A percentile compares a stretch with the other conserved stretches of the same genome.
phyloP scores from a whole-genome alignment of 1,139 yeast species.

The Kurtzmaniella natalensis region DNA sequence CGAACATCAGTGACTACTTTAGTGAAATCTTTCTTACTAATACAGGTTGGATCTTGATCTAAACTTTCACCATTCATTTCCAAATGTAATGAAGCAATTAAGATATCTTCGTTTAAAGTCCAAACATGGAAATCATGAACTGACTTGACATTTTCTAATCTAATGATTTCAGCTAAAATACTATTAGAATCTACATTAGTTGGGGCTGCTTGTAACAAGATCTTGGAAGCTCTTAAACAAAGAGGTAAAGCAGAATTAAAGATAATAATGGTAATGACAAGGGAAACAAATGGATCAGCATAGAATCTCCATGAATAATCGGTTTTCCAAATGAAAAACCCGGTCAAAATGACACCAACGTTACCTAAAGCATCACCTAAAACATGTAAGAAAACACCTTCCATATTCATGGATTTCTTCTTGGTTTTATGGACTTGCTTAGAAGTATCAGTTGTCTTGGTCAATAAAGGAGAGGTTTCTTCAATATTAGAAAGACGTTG shows the following conservation, averaged over 20 bases:
- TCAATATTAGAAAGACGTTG: constrained; percentile 17
- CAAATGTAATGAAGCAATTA: constrained; percentile 87
- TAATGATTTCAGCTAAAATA: constrained; percentile 63
- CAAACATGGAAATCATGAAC: constrained; percentile 96
- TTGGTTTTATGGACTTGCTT: constrained; percentile 18
- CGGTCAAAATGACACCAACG: constrained; percentile 87
- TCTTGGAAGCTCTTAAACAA: constrained; percentile 81
- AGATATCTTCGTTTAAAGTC: constrained; percentile 86
- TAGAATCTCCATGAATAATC: constrained; percentile 83
- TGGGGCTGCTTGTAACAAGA: constrained; percentile 90
- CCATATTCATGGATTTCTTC: constrained; percentile 82
- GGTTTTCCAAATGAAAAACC: constrained; percentile 90
- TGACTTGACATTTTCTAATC: constrained; percentile 70
- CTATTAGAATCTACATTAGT: constrained; percentile 70
- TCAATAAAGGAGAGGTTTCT: constrained; percentile 24
- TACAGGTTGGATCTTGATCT: constrained; percentile 18
- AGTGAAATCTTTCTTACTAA: constrained; percentile 48
- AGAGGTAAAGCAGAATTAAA: constrained; percentile 90
- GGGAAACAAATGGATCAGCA: constrained; percentile 81
- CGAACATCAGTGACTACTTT: constrained; percentile 74
- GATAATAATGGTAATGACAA: constrained; percentile 81
- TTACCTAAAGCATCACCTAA: constrained; percentile 96
- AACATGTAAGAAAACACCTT: constrained; percentile 93
- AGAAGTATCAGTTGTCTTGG: constrained; percentile 12
- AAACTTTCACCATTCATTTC: constrained; percentile 51